A percentile compares a stretch with the other conserved stretches of the same genome.
Conservation (phyloP, 2,329 filamentous ascomycete species). For the Paecilomyces formosus region DNA sequence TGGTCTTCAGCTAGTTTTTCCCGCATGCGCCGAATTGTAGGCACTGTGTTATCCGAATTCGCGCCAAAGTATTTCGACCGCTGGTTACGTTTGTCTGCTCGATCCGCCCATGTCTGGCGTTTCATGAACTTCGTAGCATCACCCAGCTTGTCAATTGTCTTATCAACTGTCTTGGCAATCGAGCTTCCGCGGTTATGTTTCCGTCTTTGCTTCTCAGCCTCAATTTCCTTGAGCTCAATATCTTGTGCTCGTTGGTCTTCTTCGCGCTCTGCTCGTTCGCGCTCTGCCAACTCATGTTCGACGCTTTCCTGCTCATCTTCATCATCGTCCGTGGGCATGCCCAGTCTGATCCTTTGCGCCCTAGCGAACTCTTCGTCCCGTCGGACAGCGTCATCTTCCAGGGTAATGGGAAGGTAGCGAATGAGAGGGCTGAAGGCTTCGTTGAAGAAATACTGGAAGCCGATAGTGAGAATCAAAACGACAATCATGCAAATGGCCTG, state of each 20-base stretch:
- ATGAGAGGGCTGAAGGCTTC: conserved; percentile 76
- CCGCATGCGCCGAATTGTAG: conserved; percentile 24
- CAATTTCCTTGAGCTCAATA: conserved; percentile 39
- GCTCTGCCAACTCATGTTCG: conserved; percentile 39
- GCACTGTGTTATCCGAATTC: conserved; percentile 24
- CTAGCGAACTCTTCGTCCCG: conserved; percentile 83
- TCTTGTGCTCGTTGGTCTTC: conserved; percentile 38
- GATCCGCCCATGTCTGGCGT: conserved; percentile 37
- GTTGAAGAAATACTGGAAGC: conserved; percentile 78
- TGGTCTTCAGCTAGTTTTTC: conserved; percentile 46
- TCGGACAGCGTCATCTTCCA: conserved; percentile 90
- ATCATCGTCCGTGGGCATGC: conserved; percentile 49
- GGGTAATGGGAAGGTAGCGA: conserved; percentile 83
- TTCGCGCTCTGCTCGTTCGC: conserved; percentile 32
- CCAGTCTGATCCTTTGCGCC: conserved; percentile 64
- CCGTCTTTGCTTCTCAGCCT: conserved; percentile 14
- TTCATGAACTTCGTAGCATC: conserved; percentile 16
- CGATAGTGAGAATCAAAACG: conserved; percentile 58
- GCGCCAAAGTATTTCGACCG: conserved; percentile 33
- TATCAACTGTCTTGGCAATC: conserved; percentile 5
- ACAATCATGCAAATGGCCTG: conserved; percentile 85
- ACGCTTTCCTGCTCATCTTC: conserved; percentile 40
- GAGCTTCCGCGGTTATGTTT: conserved; percentile 4
- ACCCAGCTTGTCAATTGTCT: not conserved
- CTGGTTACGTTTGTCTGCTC: conserved; percentile 30